phyloP scores from a whole-genome alignment of 2,329 filamentous ascomycete species.

The Penicillium hordei region DNA sequence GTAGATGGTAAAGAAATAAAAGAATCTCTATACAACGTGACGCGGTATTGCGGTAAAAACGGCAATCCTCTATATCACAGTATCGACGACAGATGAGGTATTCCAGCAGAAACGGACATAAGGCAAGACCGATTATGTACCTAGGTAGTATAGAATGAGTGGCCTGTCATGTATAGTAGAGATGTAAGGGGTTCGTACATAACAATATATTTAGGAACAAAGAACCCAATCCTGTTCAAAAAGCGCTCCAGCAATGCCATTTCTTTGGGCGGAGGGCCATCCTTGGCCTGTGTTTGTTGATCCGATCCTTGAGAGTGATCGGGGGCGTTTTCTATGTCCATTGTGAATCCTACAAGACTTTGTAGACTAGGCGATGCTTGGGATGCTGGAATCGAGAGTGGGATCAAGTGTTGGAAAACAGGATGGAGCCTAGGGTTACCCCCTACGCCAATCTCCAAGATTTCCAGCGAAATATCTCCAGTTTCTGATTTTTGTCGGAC shows the following conservation, averaged over 20 bases:
- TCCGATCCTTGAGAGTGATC: neutral
- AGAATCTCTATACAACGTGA: neutral
- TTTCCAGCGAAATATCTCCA: neutral
- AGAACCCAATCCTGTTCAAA: neutral
- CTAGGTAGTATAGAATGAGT: neutral
- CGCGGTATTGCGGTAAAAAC: neutral
- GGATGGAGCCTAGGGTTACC: neutral
- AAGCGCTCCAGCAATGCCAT: neutral
- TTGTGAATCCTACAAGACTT: neutral
- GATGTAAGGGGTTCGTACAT: neutral
- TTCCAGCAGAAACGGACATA: neutral
- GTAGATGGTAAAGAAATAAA: neutral
- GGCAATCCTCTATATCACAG: neutral
- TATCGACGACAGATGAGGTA: neutral
- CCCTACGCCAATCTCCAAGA: neutral
- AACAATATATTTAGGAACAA: neutral
- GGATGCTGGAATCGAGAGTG: neutral
- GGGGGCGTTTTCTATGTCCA: neutral
- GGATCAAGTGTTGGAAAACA: neutral
- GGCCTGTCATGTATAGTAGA: neutral
- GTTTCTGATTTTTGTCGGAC: neutral
- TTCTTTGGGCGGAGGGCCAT: neutral
- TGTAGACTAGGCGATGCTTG: neutral
- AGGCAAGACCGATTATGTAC: neutral
- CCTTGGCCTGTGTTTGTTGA: neutral